Percentiles rank a stretch among this genome's conserved stretches.
Evolutionary conservation across 2,329 filamentous ascomycete genomes (phyloP).

Genomic region (Arachnopeziza araneosa): DNA sequence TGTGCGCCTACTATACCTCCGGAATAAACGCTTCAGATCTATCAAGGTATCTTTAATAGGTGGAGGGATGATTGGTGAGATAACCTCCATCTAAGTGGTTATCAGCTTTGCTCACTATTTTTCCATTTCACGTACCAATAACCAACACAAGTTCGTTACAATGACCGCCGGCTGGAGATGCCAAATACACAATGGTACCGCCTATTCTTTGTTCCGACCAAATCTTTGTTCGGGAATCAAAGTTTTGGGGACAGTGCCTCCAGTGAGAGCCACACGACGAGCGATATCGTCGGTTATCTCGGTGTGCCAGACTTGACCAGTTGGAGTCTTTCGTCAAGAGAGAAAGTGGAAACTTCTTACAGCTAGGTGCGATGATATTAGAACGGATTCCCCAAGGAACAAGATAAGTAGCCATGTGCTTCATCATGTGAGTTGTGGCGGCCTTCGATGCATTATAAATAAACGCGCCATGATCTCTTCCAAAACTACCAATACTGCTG

Average conservation of each 20-base stretch:
- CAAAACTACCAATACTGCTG: constrained; percentile 66
- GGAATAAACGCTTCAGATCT: too few species aligned
- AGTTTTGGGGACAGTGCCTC: background rate
- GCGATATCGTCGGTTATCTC: background rate
- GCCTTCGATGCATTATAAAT: constrained; percentile 76
- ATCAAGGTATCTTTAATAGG: too few species aligned
- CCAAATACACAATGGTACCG: constrained; percentile 43
- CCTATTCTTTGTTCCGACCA: constrained; percentile 58
- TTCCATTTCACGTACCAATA: too few species aligned
- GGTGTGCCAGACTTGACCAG: background rate
- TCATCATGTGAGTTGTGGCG: constrained; percentile 63
- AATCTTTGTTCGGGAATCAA: constrained; percentile 23
- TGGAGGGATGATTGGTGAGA: too few species aligned
- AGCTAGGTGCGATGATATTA: constrained; percentile 14
- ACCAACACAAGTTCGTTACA: constrained; percentile 5
- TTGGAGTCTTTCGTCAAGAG: background rate
- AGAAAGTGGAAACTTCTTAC: background rate
- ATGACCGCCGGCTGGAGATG: constrained; percentile 15
- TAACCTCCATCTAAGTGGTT: too few species aligned
- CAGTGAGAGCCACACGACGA: too few species aligned
- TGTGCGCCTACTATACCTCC: too few species aligned
- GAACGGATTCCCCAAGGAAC: constrained; percentile 54
- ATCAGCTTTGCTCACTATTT: too few species aligned
- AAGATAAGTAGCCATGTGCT: constrained; percentile 61
- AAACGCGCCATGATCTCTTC: constrained; percentile 65